Conservation (phyloP, 1,284 basidiomycete species). For the Pseudozyma pruni region DNA sequence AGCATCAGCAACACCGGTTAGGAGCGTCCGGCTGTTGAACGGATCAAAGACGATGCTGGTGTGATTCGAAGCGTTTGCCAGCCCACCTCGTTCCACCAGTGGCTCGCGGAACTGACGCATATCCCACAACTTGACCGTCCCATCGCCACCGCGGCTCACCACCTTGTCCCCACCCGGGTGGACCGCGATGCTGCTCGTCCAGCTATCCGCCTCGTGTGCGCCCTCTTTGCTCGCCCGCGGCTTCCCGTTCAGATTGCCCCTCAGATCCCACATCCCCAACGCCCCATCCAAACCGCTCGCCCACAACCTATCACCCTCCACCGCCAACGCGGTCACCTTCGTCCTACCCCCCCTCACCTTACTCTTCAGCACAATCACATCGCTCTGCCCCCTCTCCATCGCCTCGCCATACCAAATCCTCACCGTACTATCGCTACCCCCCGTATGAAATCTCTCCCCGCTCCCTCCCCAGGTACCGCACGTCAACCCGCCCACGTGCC, state of each 20-base stretch:
- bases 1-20: slow-evolving; percentile 78
- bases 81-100: slow-evolving; percentile 73
- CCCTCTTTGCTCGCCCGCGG: slow-evolving; percentile 87
- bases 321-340: slow-evolving; percentile 76
- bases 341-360: slow-evolving; percentile 95
- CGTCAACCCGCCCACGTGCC: slow-evolving; percentile 91
- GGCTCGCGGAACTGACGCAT: slow-evolving; percentile 87
- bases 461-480: slow-evolving; percentile 87
- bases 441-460: slow-evolving; percentile 84
- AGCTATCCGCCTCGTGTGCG: slow-evolving; percentile 84
- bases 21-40: slow-evolving; percentile 84
- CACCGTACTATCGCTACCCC: slow-evolving; percentile 93
- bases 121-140: slow-evolving; percentile 96
- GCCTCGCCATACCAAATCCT: slow-evolving; percentile 95
- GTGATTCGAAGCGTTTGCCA: slow-evolving; percentile 84
- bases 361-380: slow-evolving; percentile 93
- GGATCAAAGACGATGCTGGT: slow-evolving; percentile 89
- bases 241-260: slow-evolving; percentile 83
- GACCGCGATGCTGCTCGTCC: slow-evolving; percentile 85
- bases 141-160: slow-evolving; percentile 84
- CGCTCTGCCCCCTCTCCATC: slow-evolving; percentile 79
- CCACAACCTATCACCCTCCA: slow-evolving; percentile 31
- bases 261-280: slow-evolving; percentile 91
- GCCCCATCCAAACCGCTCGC: slow-evolving; percentile 86
- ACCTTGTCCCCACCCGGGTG: slow-evolving; percentile 81